Evolutionary conservation across 1,139 yeast species (phyloP).

Genomic region (Magnusiomyces ingens): DNA sequence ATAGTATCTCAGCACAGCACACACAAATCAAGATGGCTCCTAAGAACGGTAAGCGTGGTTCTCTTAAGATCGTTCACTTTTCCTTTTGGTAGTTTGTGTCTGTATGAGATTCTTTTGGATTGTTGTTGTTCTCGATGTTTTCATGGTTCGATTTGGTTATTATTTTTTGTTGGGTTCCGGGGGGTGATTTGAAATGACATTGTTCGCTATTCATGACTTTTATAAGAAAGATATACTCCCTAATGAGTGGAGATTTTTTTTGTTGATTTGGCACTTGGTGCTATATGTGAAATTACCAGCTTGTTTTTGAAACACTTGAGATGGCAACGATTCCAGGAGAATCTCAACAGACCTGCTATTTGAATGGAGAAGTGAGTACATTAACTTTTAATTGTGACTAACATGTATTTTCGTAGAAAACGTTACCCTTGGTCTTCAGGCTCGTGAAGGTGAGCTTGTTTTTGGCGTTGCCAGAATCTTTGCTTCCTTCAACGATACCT

Average conservation of each 20-base stretch:
- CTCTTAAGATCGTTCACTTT: constrained; percentile 17
- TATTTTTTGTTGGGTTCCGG: neutral
- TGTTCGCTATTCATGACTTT: neutral
- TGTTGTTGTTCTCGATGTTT: neutral
- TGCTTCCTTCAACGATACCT: constrained; percentile 99
- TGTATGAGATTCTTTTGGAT: constrained; percentile 1
- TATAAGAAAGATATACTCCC: too few relatives aligned
- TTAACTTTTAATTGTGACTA: constrained; percentile 4
- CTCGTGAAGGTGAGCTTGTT: constrained; percentile 96
- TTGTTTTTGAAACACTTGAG: neutral
- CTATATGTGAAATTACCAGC: neutral
- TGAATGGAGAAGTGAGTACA: neutral
- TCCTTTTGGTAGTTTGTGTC: neutral
- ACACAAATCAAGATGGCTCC: constrained; percentile 17
- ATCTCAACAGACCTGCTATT: neutral
- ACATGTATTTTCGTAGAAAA: constrained; percentile 38
- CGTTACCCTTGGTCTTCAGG: constrained; percentile 75
- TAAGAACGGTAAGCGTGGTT: constrained; percentile 20
- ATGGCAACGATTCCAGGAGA: neutral
- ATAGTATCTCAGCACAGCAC: constrained; percentile 15
- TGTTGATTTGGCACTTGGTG: neutral
- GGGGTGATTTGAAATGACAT: neutral
- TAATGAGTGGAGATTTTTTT: neutral
- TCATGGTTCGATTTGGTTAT: neutral
- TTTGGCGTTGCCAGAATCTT: constrained; percentile 99